Conservation (phyloP, 2,329 filamentous ascomycete genomes). For the Monosporascus sp. region DNA sequence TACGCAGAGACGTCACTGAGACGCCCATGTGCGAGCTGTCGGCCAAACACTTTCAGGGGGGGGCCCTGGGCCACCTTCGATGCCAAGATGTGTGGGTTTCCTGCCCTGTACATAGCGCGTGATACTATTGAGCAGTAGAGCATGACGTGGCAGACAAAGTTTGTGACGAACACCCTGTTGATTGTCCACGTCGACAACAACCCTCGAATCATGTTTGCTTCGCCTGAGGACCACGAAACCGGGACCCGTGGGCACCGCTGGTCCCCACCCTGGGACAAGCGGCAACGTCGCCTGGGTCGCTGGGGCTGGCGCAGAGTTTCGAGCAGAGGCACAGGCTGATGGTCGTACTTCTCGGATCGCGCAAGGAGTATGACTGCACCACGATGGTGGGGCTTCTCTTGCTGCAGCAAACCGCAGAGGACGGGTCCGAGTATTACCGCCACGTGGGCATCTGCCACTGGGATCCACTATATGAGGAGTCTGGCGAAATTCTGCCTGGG, state of each 20-base stretch:
- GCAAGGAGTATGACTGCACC: neutral
- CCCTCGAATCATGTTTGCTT: neutral
- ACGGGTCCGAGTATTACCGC: neutral
- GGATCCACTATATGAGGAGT: neutral
- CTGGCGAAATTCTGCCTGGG: too few species aligned
- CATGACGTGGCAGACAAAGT: too few species aligned
- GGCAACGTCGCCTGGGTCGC: neutral
- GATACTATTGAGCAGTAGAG: too few species aligned
- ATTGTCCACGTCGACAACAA: too few species aligned
- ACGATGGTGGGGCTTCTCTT: neutral
- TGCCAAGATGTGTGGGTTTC: neutral
- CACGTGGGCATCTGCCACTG: neutral
- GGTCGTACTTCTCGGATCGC: neutral
- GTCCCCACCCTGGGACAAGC: neutral
- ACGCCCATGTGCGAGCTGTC: neutral
- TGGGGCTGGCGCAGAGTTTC: neutral
- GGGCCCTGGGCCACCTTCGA: neutral
- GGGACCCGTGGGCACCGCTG: neutral
- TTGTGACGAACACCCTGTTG: too few species aligned
- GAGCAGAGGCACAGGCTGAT: neutral
- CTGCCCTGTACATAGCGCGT: neutral
- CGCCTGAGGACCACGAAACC: neutral
- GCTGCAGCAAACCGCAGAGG: neutral
- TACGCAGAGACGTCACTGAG: neutral
- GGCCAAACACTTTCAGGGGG: neutral